Evolutionary conservation across 1,284 basidiomycete genomes (phyloP), one percentile per base, ranked within the genome.

Genomic region (Lignosus rhinocerotis): DNA sequence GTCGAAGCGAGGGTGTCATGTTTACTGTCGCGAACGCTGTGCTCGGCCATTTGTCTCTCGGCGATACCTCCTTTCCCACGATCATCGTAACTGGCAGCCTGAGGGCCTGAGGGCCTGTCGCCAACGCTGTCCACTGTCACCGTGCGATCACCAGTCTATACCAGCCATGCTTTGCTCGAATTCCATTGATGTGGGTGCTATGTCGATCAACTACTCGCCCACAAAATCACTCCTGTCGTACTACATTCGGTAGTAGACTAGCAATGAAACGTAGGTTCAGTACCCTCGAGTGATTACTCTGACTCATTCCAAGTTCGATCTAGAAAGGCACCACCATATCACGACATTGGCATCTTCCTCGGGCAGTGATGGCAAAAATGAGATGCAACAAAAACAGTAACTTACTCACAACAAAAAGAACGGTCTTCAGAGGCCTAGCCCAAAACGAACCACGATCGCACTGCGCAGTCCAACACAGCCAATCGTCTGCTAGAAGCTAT

Each of bases 21-120:
- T 55, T 55, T 58, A 49, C 38, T 45, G 59, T 57, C 55, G 55
- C 49, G 59, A 61, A 61, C 59, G 59, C 59, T 61, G 59, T 61
- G 59, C 55, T 52, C 56, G 32, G 52, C 55, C 55, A 41, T 47
- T 48, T 56, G 16, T 19, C 44, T 41, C 44, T 51, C 55, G 52
- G 59, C 59, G 59, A 56, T 51, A 55, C 48, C 21, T n/a, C 33
- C 51, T 51, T 58, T 61, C 59, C 53, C 59, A 61, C 59, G 59
- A 52, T 61, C 48, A 52, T 61, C 48, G 19, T 36, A 59, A 46
- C n/a, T n/a, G n/a, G n/a, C 46, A 49, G 25, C 17, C 45, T 38
- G 5, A n/a, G 14, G 36, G 12, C 36, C 14, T n/a, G 14, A 6
- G 7, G 14, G 36, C 12, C 36, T 39, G 6, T 39, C 36, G 36